Evolutionary conservation across 495 filamentous ascomycete genomes (phyloP).

Genomic region (Bryoglossum gracile): DNA sequence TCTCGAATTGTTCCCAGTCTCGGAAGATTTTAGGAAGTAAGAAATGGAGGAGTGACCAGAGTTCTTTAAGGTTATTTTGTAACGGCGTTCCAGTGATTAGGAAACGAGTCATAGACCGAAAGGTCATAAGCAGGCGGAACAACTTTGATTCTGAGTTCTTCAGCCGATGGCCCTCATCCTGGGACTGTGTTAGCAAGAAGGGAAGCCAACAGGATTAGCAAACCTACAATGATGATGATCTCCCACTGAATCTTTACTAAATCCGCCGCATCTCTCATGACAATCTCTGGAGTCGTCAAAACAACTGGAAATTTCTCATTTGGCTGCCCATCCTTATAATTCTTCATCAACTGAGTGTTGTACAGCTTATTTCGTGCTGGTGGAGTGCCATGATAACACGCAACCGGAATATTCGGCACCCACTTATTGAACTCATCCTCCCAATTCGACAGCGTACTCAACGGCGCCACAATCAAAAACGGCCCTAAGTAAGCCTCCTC

Average conservation of each 20-base stretch:
- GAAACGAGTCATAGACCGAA: constrained; percentile 80
- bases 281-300: constrained; percentile 92
- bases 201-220: background rate
- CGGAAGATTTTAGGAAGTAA: constrained; percentile 87
- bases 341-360: constrained; percentile 48
- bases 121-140: constrained; percentile 78
- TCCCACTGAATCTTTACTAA: constrained; percentile 83
- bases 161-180: constrained; percentile 94
- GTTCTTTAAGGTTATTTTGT: constrained; percentile 90
- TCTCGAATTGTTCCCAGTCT: constrained; percentile 81
- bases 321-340: constrained; percentile 43
- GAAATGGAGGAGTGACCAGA: constrained; percentile 95
- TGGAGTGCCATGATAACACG: constrained; percentile 84
- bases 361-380: constrained; percentile 66
- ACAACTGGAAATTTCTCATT: constrained; percentile 75
- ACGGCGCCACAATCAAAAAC: constrained; percentile 80
- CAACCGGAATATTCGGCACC: constrained; percentile 77
- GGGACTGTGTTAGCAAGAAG: constrained; percentile 2
- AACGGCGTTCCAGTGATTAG: constrained; percentile 93
- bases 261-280: constrained; percentile 78
- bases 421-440: constrained; percentile 89
- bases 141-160: constrained; percentile 95
- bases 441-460: constrained; percentile 94
- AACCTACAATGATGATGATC: constrained; percentile 82
- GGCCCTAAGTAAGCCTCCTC: constrained; percentile 77